Evolutionary conservation across 805 yeast species (phyloP), one percentile per base, ranked within the genome.

Genomic region (Zygosaccharomyces rouxii): DNA sequence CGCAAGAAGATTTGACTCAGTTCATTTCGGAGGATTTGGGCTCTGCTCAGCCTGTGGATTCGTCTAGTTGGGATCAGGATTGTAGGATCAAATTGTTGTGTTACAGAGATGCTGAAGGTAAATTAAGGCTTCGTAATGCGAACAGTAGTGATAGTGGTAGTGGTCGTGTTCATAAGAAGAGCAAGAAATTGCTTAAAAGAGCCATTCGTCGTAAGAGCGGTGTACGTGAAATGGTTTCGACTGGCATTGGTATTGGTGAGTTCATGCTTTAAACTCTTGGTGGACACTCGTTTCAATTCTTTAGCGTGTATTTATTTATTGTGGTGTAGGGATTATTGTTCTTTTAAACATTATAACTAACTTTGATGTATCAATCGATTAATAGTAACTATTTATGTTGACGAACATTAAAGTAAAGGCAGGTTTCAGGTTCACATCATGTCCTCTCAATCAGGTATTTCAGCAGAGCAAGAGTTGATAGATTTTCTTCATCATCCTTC

Each of bases 371-470:
- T n/a, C 5, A 9, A 16, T 31, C 11, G 13, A 22, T 14, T 22
- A n/a, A 14, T 14, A 10, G n/a, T 30, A 16, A 4, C 21, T 9
- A 33, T 33, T 10, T 5, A 11, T 9, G 16, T 23, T 29, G 18
- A n/a, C 18, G 11, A 42, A 33, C 14, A 23, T 14, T 4, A 22
- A 29, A 37, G 14, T 23, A 35, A 4, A 22, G 22, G 38, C n/a
- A n/a, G n/a, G n/a, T n/a, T n/a, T n/a, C n/a, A n/a, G n/a, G n/a
- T n/a, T n/a, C n/a, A n/a, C 10, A 16, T 21, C 33, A 83, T 83
- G 89, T 82, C 89, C 1, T 78, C 71, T 50, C 86, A 80, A 61
- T 80, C 86, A 0, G 88, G 89, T 49, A 83, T 83, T 48, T 55
- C 58, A 9, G 69, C 71, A 2, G 58, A 61, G 22, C 60, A 60